These are phyloP conservation scores for Fraxinus greggii DNA, from an alignment of 305 asterid genomes.

Conservation along the genomic window DNA sequence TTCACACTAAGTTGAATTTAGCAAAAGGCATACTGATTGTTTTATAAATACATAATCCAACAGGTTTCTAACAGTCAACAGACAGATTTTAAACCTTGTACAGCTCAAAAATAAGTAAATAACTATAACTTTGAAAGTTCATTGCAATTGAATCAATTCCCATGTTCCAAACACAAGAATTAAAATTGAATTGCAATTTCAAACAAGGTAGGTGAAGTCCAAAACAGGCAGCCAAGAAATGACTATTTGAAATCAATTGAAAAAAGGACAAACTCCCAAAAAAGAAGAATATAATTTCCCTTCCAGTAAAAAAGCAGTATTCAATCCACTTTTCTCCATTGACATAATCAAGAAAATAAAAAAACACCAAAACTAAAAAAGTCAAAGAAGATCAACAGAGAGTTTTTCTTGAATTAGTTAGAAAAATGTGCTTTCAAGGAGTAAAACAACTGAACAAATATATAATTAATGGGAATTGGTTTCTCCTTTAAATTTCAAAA, in stretches of 20 bases:
- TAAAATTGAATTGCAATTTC: not conserved
- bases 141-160: not conserved
- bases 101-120: not conserved
- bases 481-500: not conserved
- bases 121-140: not conserved
- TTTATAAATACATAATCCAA: not conserved
- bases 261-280: not conserved
- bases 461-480: not conserved
- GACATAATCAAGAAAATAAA: not conserved
- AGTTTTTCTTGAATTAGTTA: not conserved
- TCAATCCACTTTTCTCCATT: not conserved
- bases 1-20: constrained; percentile 28
- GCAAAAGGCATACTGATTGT: constrained; percentile 13
- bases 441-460: not conserved
- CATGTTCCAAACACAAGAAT: not conserved
- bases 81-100: not conserved
- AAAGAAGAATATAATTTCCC: constrained; percentile 9
- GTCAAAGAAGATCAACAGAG: not conserved
- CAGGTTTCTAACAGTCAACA: not conserved
- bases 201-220: constrained; percentile 14
- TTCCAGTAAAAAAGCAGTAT: constrained; percentile 6
- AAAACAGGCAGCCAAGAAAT: not conserved
- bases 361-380: not conserved
- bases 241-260: constrained; percentile 6
- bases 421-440: not conserved